These are phyloP conservation scores for Paulownia fortunei DNA, from an alignment of 257 asterid genomes.

Conservation along the genomic window DNA sequence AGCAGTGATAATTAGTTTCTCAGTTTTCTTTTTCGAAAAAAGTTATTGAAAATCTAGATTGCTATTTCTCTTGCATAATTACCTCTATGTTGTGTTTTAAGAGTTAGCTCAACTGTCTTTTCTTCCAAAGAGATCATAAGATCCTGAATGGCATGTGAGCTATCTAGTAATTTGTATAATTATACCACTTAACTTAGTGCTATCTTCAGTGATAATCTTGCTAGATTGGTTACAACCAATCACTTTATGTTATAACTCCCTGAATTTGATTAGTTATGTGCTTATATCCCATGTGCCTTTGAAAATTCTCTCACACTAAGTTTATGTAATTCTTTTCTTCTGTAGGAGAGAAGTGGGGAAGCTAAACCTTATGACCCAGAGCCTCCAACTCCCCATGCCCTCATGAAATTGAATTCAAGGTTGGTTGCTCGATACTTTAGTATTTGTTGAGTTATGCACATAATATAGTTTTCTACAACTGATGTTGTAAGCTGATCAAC, in stretches of 20 bases:
- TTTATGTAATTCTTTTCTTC: constrained; percentile 27
- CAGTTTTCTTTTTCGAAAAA: not conserved
- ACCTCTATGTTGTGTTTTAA: not conserved
- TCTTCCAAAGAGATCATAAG: constrained; percentile 2
- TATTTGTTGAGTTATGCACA: not conserved
- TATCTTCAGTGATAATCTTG: constrained; percentile 2
- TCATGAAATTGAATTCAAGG: constrained; percentile 80
- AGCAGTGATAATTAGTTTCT: not conserved
- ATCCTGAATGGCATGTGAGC: not conserved
- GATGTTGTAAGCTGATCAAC: no score
- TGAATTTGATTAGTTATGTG: not conserved
- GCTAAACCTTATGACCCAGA: constrained; percentile 67
- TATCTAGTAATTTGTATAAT: not conserved
- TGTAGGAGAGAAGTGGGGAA: constrained; percentile 87
- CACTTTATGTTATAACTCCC: not conserved
- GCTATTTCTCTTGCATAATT: not conserved
- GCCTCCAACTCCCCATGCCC: constrained; percentile 78
- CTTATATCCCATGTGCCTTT: not conserved
- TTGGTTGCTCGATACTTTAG: constrained; percentile 32
- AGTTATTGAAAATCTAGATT: not conserved
- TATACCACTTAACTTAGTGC: not conserved
- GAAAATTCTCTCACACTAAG: not conserved
- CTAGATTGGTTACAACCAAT: not conserved
- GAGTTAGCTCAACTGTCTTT: not conserved
- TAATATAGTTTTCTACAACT: not conserved